Percentiles rank a stretch among this genome's conserved stretches.
Conservation (phyloP, 805 yeast species). For the Candida endomychidarum region DNA sequence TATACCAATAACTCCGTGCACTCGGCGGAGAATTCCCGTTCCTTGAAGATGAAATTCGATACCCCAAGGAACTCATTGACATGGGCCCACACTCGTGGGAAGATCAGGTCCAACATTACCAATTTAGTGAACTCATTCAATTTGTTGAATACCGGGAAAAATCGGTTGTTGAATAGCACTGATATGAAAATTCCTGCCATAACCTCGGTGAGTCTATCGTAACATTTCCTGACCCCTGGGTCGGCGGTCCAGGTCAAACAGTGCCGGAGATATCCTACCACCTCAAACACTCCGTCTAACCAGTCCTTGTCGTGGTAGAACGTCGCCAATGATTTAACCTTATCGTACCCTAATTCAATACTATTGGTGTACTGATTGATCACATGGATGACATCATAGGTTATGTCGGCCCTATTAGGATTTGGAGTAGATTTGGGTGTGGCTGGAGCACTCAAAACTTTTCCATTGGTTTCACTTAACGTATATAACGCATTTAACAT, state of each 20-base stretch:
- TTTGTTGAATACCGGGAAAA: slow-evolving; percentile 24
- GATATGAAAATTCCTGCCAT: slow-evolving; percentile 39
- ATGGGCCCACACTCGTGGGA: slow-evolving; percentile 37
- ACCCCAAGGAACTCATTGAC: slow-evolving; percentile 31
- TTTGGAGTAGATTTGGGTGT: too few species aligned
- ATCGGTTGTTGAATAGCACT: slow-evolving; percentile 19
- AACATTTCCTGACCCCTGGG: slow-evolving; percentile 18
- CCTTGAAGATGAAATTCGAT: slow-evolving; percentile 36
- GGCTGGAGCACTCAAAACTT: slow-evolving; percentile 33
- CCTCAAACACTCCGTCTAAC: slow-evolving; percentile 40
- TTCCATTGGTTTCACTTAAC: slow-evolving; percentile 30
- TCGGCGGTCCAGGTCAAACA: slow-evolving; percentile 23
- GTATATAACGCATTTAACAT: slow-evolving; percentile 33
- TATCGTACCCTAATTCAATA: slow-evolving; percentile 30
- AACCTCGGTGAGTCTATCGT: slow-evolving; percentile 29
- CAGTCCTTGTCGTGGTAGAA: slow-evolving; percentile 32
- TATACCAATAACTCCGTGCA: slow-evolving; percentile 25
- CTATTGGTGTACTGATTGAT: slow-evolving; percentile 33
- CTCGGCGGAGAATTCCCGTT: slow-evolving; percentile 26
- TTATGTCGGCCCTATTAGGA: too few species aligned
- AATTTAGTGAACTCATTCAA: slow-evolving; percentile 37
- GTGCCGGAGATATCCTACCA: slow-evolving; percentile 33
- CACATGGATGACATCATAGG: slow-evolving; percentile 35
- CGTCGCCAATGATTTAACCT: slow-evolving; percentile 19
- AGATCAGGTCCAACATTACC: slow-evolving; percentile 31